Evolutionary conservation across 1,284 basidiomycete species (phyloP).

Genomic region (Tilletiopsis washingtonensis): DNA sequence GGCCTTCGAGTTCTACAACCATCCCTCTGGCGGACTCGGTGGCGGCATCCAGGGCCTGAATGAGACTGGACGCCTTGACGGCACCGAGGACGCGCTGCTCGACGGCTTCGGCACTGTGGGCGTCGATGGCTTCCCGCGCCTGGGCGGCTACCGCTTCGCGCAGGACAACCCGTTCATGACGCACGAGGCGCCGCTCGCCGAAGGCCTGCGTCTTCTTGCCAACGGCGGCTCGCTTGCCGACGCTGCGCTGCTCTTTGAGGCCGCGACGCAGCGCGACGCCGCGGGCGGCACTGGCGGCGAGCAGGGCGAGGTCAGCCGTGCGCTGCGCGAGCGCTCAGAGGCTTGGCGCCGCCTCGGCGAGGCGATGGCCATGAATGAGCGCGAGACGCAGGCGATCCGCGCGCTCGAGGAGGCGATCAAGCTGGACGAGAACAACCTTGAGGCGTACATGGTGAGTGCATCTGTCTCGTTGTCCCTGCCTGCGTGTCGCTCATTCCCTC

Average conservation of each 20-base stretch:
- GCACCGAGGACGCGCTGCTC: slow-evolving; percentile 34
- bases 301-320: slow-evolving; percentile 54
- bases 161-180: slow-evolving; percentile 61
- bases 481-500: neutral
- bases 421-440: slow-evolving; percentile 67
- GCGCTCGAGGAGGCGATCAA: slow-evolving; percentile 54
- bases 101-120: slow-evolving; percentile 34
- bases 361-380: slow-evolving; percentile 90
- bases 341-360: slow-evolving; percentile 91
- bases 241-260: slow-evolving; percentile 73
- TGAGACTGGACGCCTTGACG: slow-evolving; percentile 37
- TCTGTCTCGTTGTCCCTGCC: neutral
- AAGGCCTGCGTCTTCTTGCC: slow-evolving; percentile 60
- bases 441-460: slow-evolving; percentile 30
- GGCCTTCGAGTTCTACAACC: slow-evolving; percentile 15
- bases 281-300: slow-evolving; percentile 50
- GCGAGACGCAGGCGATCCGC: slow-evolving; percentile 54
- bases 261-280: slow-evolving; percentile 54
- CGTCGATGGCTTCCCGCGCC: slow-evolving; percentile 35
- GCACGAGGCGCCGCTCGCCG: slow-evolving; percentile 51
- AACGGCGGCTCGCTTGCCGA: slow-evolving; percentile 74
- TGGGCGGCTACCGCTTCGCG: slow-evolving; percentile 34
- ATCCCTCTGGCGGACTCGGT: slow-evolving; percentile 42
- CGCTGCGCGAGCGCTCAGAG: slow-evolving; percentile 56
- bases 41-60: slow-evolving; percentile 23